phyloP scores from a whole-genome alignment of 1,139 yeast genomes.

The Saccharomyces hybrid region DNA sequence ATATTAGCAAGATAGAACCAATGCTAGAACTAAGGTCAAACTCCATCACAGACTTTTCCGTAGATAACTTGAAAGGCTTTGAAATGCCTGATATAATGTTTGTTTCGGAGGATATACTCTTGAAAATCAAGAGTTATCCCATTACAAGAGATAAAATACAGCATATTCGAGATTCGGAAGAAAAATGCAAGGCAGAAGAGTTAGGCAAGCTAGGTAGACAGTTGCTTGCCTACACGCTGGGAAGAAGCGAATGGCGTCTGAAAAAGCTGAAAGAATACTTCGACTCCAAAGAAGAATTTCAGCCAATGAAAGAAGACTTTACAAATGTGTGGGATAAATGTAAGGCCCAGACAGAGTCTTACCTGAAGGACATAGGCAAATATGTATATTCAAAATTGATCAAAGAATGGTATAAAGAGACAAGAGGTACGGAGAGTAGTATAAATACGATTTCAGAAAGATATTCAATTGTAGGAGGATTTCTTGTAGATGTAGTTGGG shows the following conservation, averaged over 20 bases:
- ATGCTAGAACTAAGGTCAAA: background rate
- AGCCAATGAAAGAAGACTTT: no score
- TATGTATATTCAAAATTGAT: no score
- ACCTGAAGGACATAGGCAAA: no score
- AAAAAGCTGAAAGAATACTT: background rate
- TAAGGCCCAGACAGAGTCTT: background rate
- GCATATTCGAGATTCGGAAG: background rate
- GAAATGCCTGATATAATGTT: background rate
- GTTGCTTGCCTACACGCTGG: background rate
- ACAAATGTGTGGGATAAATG: no score
- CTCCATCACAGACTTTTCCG: background rate
- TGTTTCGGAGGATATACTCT: background rate
- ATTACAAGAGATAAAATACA: background rate
- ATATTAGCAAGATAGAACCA: background rate
- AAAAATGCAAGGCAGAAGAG: background rate
- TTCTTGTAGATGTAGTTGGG: no score
- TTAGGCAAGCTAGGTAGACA: background rate
- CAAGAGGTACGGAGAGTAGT: no score
- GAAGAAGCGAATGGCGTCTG: background rate
- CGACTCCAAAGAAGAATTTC: background rate
- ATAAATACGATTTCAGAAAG: no score
- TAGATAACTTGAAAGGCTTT: background rate
- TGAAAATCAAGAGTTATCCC: background rate
- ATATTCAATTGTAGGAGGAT: no score
- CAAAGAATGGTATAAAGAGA: no score